Base-by-base conservation (phyloP, 129 eudicot genomes). In the Ambrosia trifida region DNA sequence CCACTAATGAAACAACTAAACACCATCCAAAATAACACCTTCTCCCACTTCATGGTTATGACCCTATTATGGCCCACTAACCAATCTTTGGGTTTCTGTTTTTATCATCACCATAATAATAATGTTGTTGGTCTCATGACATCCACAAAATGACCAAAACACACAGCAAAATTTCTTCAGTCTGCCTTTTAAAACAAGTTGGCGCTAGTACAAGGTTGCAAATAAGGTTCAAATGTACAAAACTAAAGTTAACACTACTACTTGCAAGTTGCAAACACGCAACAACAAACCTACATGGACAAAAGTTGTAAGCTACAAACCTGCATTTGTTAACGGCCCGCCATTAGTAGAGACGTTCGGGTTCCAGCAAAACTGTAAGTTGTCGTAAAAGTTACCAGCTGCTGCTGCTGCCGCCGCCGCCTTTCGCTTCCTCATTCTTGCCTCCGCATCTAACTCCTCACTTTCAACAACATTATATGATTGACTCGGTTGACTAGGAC, bases 401-500 rank as follows among this genome's bases (percentile, higher is more conserved):
- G 45, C 63, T 16, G 16, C 74, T 0, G 81, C 80, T 61, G 51
- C 59, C 41, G 45, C 63, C 36, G 16, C 74, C 0, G 81, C 80
- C 76, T 80, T 86, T 56, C 84, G 73, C 67, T 80, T 86, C 60
- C 70, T 78, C 71, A 68, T 35, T 17, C 63, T 51, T 12, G 53
- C 65, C 32, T 79, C 78, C 33, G 49, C 7, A 64, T 77, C 72
- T 28, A 72, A 20, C 12, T 43, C 77, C 24, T 76, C 85, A 40
- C 71, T 50, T 56, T 76, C 81, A 6, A n/a, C 60, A 72, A 40
- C 35, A 54, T 79, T 71, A 57, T 33, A 71, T 40, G 64, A 64
- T 14, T 59, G 78, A 46, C 30, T 68, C 41, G 76, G 76, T 28
- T 63, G 78, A 45, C 70, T 74, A 46, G 86, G 83, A 43, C 98